Base-by-base conservation (phyloP, 495 filamentous ascomycete genomes). In the Lentithecium fluviatile region DNA sequence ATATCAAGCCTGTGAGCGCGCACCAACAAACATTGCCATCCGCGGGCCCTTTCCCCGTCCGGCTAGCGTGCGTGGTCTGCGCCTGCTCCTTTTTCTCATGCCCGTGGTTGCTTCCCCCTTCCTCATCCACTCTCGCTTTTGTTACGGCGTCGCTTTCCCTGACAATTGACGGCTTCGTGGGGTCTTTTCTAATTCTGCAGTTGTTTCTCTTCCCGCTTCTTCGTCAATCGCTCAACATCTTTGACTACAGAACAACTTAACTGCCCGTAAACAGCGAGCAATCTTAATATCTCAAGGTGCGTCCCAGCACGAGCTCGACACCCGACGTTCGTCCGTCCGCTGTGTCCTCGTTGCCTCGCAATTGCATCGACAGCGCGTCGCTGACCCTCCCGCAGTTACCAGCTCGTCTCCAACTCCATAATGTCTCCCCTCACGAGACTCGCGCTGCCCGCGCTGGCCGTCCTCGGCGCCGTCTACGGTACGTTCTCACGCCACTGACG, bases 391-490 rank as follows among this genome's bases (percentile, higher is more conserved):
- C 47, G 42, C 59, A 67, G 64, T 67, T 48, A 45, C 24, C 59
- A 54, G 59, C 59, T 62, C 50, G 51, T 50, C 32, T 64, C 51
- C 13, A 45, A 53, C 52, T 10, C 20, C 45, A 54, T 42, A 53
- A 96, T 97, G 93, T 81, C 85, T 72, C 80, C 85, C 78, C 77
- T 82, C 49, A 55, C 32, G 76, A 83, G 85, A 71, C 80, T 90
- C 76, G 72, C 91, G 61, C 79, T 95, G 68, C 87, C 89, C 72
- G 82, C 83, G 43, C 75, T 91, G 75, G 90, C 87, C 63, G 78
- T 85, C 64, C 77, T 79, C 70, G 78, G 85, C 68, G 72, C 80
- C 51, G 86, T 78, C 51, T 74, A 85, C 63, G 91, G 90, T 89
- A 76, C 77, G 86, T 78, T 15, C 25, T 25, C 38, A 13, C 15